These are phyloP conservation scores for Wickerhamiella shivajii DNA, from an alignment of 805 yeast species.

Conservation along the genomic window DNA sequence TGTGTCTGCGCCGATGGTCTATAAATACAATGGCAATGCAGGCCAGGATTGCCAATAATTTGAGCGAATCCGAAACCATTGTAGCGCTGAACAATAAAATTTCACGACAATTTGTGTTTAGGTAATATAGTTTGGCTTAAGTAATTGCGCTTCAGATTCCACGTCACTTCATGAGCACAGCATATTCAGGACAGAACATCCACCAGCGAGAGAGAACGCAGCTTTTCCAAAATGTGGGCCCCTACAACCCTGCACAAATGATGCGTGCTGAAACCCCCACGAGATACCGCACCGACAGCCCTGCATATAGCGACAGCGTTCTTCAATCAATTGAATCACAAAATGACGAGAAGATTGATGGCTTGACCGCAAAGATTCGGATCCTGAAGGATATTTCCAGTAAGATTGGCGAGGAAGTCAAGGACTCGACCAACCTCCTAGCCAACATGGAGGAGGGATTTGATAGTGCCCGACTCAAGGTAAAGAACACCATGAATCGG, in stretches of 20 bases:
- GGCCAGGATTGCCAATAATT: too few species aligned
- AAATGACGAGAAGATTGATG: conserved; percentile 41
- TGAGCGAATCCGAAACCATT: too few species aligned
- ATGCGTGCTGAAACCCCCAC: conserved; percentile 9
- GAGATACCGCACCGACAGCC: conserved; percentile 11
- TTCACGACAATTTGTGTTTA: too few species aligned
- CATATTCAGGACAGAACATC: conserved; percentile 9
- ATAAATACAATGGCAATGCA: too few species aligned
- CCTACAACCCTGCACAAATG: conserved; percentile 20
- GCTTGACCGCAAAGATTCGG: conserved; percentile 39
- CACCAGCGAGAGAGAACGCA: conserved; percentile 29
- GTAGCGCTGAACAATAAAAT: too few species aligned
- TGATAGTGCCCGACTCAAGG: conserved; percentile 32
- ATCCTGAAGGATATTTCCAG: conserved; percentile 41
- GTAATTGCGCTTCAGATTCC: too few species aligned
- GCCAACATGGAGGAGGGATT: conserved; percentile 32
- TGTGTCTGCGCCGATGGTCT: too few species aligned
- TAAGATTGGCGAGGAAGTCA: conserved; percentile 53
- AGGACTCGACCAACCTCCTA: conserved; percentile 35
- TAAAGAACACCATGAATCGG: conserved; percentile 38
- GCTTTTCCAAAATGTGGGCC: conserved; percentile 23
- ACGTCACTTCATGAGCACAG: conserved; percentile 9
- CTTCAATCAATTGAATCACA: conserved; percentile 52
- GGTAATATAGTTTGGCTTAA: too few species aligned
- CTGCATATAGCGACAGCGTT: conserved; percentile 34